Evolutionary conservation across 345 rosid genomes (phyloP).

Genomic region (Erysimum cheiranthoides): DNA sequence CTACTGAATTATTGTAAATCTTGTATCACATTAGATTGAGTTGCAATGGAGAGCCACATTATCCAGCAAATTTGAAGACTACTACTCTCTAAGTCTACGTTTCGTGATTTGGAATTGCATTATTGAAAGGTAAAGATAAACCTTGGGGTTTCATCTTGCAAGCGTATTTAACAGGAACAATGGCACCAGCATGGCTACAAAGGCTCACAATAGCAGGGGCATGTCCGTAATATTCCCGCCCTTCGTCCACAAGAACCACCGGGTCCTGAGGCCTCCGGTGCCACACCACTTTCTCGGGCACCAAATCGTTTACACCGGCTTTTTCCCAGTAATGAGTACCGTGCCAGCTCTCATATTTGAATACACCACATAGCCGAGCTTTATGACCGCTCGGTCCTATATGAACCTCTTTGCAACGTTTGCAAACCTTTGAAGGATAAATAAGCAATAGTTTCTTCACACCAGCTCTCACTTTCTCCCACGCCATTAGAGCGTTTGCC

Average conservation of each 20-base stretch:
- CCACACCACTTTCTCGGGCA: slow-evolving; percentile 85
- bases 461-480: slow-evolving; percentile 71
- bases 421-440: slow-evolving; percentile 81
- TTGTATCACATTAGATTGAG: too few species aligned
- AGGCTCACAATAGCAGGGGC: slow-evolving; percentile 84
- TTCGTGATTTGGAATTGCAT: neutral
- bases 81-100: slow-evolving; percentile 25
- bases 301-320: slow-evolving; percentile 78
- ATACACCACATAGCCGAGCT: slow-evolving; percentile 83
- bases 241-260: slow-evolving; percentile 63
- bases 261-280: slow-evolving; percentile 81
- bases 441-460: slow-evolving; percentile 62
- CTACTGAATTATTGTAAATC: too few species aligned
- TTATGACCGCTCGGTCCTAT: slow-evolving; percentile 86
- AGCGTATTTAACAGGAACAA: slow-evolving; percentile 58
- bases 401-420: slow-evolving; percentile 80
- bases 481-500: slow-evolving; percentile 64
- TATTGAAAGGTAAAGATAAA: slow-evolving; percentile 48
- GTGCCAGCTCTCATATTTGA: slow-evolving; percentile 77
- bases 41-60: too few species aligned
- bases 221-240: slow-evolving; percentile 77
- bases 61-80: neutral
- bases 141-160: slow-evolving; percentile 80
- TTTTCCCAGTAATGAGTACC: slow-evolving; percentile 83
- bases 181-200: slow-evolving; percentile 75